Evolutionary conservation across 352 stramenopile species (phyloP), one percentile per base, ranked within the genome.

Genomic region (Phytophthora lateralis): DNA sequence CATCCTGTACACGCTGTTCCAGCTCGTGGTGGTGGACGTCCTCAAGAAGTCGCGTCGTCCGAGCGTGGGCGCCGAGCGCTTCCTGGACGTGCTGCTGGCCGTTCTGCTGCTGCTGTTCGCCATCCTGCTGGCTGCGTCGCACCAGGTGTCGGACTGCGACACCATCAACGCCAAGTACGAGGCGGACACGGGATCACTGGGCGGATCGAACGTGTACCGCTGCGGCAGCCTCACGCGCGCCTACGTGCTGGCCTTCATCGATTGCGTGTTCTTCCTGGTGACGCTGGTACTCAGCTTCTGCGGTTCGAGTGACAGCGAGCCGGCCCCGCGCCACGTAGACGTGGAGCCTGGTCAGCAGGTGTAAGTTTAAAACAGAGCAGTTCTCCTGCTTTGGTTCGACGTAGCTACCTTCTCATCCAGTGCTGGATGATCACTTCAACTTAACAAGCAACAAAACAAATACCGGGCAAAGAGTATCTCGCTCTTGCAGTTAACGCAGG

Each of bases 1-100:
- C 68, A 73, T 74, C 50, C 27, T 78, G 30, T 82, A 82, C 74
- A 71, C 71, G 37, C 50, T 80, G 3, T 82, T 70, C 67, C 68
- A 80, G 37, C 46, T 82, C 8, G 53, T 78, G 4, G 49, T 68
- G 20, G 74, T 82, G 4, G 68, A 78, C 51, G 68, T 69, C 34
- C 55, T 82, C 56, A 76, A 77, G 60, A 64, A 75, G 47, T 66
- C 73, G 37, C 66, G 61, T 45, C 70, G 70, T 30, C 73, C 70
- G 9, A 65, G 45, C 14, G 51, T 66, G 21, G 55, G 60, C 14
- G 39, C 75, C 14, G 73, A 82, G 55, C 66, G 70, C 7, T 34
- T 74, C 21, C 27, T 78, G 20, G 73, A 82, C 44, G 39, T 64
- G 6, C 21, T 82, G 24, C 38, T 82, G 39, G 70, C 63, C 11